A percentile compares a stretch with the other conserved stretches of the same genome.
phyloP scores from a whole-genome alignment of 306 rosid species.

The Notholithocarpus densiflorus region DNA sequence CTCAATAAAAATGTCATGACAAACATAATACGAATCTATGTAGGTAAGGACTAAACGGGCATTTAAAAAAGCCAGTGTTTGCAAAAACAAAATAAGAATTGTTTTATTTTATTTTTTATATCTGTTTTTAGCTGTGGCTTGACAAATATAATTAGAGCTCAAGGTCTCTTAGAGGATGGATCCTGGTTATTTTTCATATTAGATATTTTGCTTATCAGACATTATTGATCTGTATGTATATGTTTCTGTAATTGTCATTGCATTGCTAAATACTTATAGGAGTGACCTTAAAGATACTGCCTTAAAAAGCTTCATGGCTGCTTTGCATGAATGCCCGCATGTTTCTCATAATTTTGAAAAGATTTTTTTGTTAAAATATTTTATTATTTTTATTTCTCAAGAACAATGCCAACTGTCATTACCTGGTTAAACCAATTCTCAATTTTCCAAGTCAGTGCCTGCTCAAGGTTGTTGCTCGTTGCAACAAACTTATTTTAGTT shows the following conservation, averaged over 20 bases:
- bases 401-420: slow-evolving; percentile 1
- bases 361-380: not conserved
- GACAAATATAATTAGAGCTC: not conserved
- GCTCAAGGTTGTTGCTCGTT: not conserved
- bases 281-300: slow-evolving; percentile 14
- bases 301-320: slow-evolving; percentile 25
- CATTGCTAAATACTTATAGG: not conserved
- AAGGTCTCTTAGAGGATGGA: no score
- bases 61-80: no score
- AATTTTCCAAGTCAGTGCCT: slow-evolving; percentile 20
- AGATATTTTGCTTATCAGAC: not conserved
- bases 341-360: slow-evolving; percentile 5
- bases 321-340: not conserved
- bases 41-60: no score
- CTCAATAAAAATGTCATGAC: no score
- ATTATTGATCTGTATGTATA: not conserved
- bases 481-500: not conserved
- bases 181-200: no score
- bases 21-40: no score
- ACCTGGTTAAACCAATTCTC: slow-evolving; percentile 3
- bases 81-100: no score
- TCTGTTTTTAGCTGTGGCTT: not conserved
- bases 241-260: not conserved
- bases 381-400: no score
- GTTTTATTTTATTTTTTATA: not conserved